These are phyloP conservation scores for Arthrinium puccinioides DNA, from an alignment of 2,329 filamentous ascomycete genomes.

Conservation along the genomic window DNA sequence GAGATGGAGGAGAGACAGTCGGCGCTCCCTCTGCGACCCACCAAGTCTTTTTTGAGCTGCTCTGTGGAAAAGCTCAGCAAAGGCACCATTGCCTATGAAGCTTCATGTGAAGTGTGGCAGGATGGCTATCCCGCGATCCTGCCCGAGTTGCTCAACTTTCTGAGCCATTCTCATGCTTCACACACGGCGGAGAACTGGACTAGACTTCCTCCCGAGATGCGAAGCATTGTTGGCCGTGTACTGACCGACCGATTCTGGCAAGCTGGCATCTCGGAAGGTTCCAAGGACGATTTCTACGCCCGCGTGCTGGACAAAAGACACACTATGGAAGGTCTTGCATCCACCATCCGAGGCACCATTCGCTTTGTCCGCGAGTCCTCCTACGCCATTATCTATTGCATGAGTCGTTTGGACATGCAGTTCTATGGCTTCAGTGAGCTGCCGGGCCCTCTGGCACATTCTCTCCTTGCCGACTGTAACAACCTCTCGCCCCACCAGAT, in stretches of 20 bases:
- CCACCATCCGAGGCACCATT: conserved; percentile 82
- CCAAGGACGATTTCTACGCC: conserved; percentile 93
- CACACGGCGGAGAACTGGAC: conserved; percentile 83
- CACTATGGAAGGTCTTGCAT: conserved; percentile 89
- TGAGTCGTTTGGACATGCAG: conserved; percentile 77
- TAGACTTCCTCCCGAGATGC: conserved; percentile 67
- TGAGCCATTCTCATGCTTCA: conserved; percentile 85
- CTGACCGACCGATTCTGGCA: conserved; percentile 97
- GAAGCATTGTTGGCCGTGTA: conserved; percentile 69
- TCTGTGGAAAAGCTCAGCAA: conserved; percentile 85
- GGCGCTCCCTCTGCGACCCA: conserved; percentile 70
- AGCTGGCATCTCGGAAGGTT: conserved; percentile 91
- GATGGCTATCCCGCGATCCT: conserved; percentile 75
- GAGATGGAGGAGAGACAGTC: conserved; percentile 71
- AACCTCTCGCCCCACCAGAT: conserved; percentile 87
- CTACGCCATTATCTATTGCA: conserved; percentile 89
- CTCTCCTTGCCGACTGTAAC: conserved; percentile 75
- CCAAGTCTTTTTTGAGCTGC: conserved; percentile 86
- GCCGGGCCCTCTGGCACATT: conserved; percentile 72
- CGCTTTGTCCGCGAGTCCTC: conserved; percentile 86
- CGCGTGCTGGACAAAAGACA: conserved; percentile 81
- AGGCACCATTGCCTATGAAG: conserved; percentile 62
- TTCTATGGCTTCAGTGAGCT: conserved; percentile 90
- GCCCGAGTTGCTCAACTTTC: conserved; percentile 76
- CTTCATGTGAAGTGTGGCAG: conserved; percentile 77